phyloP scores from a whole-genome alignment of 2,329 filamentous ascomycete genomes.

The Pseudogymnoascus sp. region DNA sequence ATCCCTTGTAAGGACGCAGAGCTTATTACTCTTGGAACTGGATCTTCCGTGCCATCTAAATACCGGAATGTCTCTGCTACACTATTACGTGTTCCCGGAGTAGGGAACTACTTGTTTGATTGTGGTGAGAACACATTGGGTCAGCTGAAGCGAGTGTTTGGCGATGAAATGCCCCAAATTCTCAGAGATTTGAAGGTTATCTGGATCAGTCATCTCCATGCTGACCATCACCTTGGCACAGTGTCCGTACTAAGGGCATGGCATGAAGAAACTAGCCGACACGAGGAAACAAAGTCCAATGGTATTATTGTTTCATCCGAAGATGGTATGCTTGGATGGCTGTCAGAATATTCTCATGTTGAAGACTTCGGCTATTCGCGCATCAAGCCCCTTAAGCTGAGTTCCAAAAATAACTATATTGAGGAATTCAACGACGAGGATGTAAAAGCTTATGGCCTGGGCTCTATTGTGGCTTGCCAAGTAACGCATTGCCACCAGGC shows the following conservation, averaged over 20 bases:
- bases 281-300: slow-evolving; percentile 32
- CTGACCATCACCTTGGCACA: slow-evolving; percentile 89
- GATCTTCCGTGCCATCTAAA: slow-evolving; percentile 82
- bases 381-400: slow-evolving; percentile 22
- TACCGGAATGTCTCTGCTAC: slow-evolving; percentile 94
- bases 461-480: slow-evolving; percentile 55
- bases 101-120: slow-evolving; percentile 86
- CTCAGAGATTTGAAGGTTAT: slow-evolving; percentile 73
- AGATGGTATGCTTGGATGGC: slow-evolving; percentile 63
- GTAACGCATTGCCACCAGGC: slow-evolving; percentile 78
- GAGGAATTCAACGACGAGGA: slow-evolving; percentile 33
- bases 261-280: slow-evolving; percentile 46
- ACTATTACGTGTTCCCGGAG: slow-evolving; percentile 72
- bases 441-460: slow-evolving; percentile 52
- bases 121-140: slow-evolving; percentile 89
- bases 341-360: slow-evolving; percentile 71
- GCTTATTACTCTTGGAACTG: slow-evolving; percentile 82
- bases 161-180: slow-evolving; percentile 59
- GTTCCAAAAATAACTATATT: slow-evolving; percentile 21
- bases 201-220: slow-evolving; percentile 93
- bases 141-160: slow-evolving; percentile 70
- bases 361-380: slow-evolving; percentile 68
- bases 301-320: slow-evolving; percentile 63
- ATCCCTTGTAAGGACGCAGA: slow-evolving; percentile 71
- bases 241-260: slow-evolving; percentile 76